phyloP scores from a whole-genome alignment of 2,329 filamentous ascomycete genomes.

The Neocatenulostroma microsporum region DNA sequence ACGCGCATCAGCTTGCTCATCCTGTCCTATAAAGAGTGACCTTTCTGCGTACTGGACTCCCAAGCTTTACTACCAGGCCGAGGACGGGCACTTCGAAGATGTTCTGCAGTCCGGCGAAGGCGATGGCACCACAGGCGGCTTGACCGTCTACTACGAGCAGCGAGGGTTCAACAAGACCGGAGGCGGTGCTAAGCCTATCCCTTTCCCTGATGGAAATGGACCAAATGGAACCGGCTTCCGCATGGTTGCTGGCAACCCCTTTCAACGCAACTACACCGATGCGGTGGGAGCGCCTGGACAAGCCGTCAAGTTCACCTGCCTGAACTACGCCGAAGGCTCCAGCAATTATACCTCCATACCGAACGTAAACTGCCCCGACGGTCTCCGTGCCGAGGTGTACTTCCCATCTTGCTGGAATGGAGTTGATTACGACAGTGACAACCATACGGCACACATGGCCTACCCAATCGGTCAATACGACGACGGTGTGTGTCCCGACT shows the following conservation, averaged over 20 bases:
- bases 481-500: constrained; percentile 46
- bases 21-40: constrained; percentile 55
- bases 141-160: constrained; percentile 65
- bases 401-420: constrained; percentile 71
- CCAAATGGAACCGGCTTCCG: constrained; percentile 60
- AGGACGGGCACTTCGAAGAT: constrained; percentile 52
- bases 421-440: constrained; percentile 46
- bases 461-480: constrained; percentile 47
- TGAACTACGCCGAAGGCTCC: constrained; percentile 38
- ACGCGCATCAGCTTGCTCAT: constrained; percentile 58
- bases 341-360: constrained; percentile 54
- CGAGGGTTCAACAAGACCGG: too few species aligned
- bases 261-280: constrained; percentile 50
- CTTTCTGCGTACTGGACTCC: constrained; percentile 73
- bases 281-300: constrained; percentile 40
- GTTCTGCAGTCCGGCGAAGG: constrained; percentile 52
- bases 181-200: constrained; percentile 53
- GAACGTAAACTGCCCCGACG: constrained; percentile 58
- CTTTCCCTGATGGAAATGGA: too few species aligned
- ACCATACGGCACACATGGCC: constrained; percentile 58
- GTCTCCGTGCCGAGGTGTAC: constrained; percentile 58
- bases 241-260: constrained; percentile 61
- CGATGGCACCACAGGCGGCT: constrained; percentile 44
- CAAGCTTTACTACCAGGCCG: constrained; percentile 58
- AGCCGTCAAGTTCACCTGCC: constrained; percentile 52